Base-by-base conservation (phyloP, 169 alveolate genomes). In the Eimeria praecox region DNA sequence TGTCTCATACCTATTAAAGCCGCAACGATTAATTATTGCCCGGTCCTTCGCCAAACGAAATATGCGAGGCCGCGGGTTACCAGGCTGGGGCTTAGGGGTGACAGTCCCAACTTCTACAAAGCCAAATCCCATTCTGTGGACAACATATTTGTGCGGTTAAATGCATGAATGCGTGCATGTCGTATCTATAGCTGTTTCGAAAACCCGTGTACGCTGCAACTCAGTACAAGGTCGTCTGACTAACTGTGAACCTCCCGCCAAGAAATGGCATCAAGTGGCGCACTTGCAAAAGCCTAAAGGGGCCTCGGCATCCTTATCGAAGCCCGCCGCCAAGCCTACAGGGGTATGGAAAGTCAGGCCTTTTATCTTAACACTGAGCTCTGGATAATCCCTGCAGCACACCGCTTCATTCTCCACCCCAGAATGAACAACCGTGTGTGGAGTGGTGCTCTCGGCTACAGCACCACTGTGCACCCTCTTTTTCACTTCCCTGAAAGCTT, bases 321-420 rank as follows among this genome's bases (percentile, higher is more conserved):
- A 98, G 0, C 99, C 99, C 0, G 99, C 99, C 24, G 99, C 98
- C 86, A 98, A 97, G 27, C 99, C 99, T 83, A 97, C 92, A 1
- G 97, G 97, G 49, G 95, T 97, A 73, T 73, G 52, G 78, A 96
- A 95, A 1, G 86, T 35, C 33, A 96, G 49, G 40, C 96, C 97
- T 16, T 73, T 85, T 85, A 95, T 80, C 46, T 49, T 80, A 64
- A 85, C 95, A 30, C 73, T 83, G 75, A 90, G 66, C 82, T 92
- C 96, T 1, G 90, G 82, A 27, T 82, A 94, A 35, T 91, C 96
- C 69, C 92, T 92, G 94, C 52, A 40, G 46, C 73, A 24, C 46
- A 69, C 54, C 88, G n/a, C 88, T 22, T 33, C 77, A 69, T 3
- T 3, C 18, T 90, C 62, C 12, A 46, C 52, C 46, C 38, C 0